Conservation (phyloP, 1,284 basidiomycete species). For the Microbotryomycetes sp. region DNA sequence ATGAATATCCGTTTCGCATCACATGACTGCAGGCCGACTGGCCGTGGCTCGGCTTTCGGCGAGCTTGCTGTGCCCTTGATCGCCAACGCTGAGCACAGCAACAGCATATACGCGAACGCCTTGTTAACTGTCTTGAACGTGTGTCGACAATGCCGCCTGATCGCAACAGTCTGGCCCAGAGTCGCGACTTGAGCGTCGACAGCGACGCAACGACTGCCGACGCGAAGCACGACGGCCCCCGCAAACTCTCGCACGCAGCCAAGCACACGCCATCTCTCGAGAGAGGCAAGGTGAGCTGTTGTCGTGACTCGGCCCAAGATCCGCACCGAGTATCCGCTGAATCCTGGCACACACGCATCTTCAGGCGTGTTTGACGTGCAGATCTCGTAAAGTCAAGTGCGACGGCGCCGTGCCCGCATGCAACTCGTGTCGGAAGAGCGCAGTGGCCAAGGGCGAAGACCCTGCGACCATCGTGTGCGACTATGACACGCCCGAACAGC, state of each 20-base stretch:
- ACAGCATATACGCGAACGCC: too few species aligned
- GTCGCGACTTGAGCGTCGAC: not conserved
- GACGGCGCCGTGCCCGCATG: not conserved
- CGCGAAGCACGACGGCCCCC: not conserved
- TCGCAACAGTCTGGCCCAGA: not conserved
- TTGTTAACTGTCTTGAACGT: not conserved
- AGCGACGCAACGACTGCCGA: not conserved
- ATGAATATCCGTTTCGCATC: too few species aligned
- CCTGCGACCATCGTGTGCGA: not conserved
- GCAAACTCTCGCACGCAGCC: too few species aligned
- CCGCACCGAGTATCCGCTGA: too few species aligned
- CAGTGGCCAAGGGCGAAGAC: not conserved
- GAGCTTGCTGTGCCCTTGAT: not conserved
- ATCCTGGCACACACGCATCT: too few species aligned
- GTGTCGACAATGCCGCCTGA: not conserved
- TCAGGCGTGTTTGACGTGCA: not conserved
- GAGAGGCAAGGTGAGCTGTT: not conserved
- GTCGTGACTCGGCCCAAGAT: not conserved
- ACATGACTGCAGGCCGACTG: too few species aligned
- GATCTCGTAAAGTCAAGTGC: not conserved
- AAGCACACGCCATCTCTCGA: not conserved
- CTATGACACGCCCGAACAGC: constrained; percentile 12
- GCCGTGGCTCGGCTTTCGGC: not conserved
- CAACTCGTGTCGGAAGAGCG: not conserved
- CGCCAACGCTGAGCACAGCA: not conserved